Percentiles rank a stretch among this genome's conserved stretches.
Evolutionary conservation across 352 stramenopile genomes (phyloP).

Genomic region (Phytophthora brassicae): DNA sequence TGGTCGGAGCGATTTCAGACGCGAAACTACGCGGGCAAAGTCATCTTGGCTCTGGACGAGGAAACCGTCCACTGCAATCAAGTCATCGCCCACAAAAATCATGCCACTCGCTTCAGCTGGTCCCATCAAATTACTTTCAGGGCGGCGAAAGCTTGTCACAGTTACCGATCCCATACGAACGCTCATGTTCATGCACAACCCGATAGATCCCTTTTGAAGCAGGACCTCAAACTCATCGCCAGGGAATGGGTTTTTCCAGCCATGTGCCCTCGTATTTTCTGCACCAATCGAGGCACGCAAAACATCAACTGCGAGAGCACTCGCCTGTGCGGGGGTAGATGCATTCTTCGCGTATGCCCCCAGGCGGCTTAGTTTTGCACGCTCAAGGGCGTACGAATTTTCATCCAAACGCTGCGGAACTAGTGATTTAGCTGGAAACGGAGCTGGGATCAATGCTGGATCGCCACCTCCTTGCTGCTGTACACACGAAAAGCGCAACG

Average conservation of each 20-base stretch:
- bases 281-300: conserved; percentile 50
- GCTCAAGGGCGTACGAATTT: conserved; percentile 53
- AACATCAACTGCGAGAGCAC: conserved; percentile 70
- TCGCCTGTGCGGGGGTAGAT: conserved; percentile 56
- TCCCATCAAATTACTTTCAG: conserved; percentile 70
- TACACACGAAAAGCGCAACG: not conserved
- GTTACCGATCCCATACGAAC: conserved; percentile 77
- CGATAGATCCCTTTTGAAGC: conserved; percentile 85
- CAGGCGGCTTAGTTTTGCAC: conserved; percentile 46
- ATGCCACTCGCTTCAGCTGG: conserved; percentile 81
- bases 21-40: conserved; percentile 79
- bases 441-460: conserved; percentile 48
- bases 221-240: conserved; percentile 83
- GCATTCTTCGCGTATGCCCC: conserved; percentile 66
- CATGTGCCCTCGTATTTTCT: conserved; percentile 50
- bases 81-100: conserved; percentile 76
- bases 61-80: conserved; percentile 83
- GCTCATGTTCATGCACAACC: conserved; percentile 91
- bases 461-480: conserved; percentile 36
- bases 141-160: conserved; percentile 82
- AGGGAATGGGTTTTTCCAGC: conserved; percentile 69
- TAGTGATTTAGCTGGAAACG: conserved; percentile 63
- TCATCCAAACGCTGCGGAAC: conserved; percentile 67
- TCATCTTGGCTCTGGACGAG: conserved; percentile 76
- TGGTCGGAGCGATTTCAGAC: conserved; percentile 77